Evolutionary conservation across 208 protist genomes (phyloP).

Genomic region (Wallacemonas sp.): DNA sequence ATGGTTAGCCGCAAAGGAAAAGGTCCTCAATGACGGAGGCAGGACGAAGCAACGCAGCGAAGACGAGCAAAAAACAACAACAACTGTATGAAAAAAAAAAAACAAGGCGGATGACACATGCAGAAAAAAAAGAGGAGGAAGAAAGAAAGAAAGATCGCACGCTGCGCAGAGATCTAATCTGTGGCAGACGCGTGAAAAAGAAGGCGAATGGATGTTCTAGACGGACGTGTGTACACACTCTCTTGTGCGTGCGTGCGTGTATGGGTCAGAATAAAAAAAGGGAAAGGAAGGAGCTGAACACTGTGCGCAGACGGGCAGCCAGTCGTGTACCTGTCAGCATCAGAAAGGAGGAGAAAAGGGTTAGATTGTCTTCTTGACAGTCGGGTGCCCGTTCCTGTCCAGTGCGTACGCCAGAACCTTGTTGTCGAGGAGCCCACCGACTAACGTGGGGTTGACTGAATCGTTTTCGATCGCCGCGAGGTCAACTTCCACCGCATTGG

Average conservation of each 20-base stretch:
- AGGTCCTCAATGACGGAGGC: too few species aligned
- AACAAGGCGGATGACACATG: neutral
- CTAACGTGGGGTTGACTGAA: neutral
- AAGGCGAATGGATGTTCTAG: too few species aligned
- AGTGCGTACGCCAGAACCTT: neutral
- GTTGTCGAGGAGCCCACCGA: neutral
- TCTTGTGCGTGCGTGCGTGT: too few species aligned
- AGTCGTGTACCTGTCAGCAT: too few species aligned
- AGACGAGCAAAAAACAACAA: constrained; percentile 16
- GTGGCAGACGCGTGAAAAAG: too few species aligned
- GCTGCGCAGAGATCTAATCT: neutral
- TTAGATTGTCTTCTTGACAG: constrained; percentile 9
- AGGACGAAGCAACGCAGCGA: too few species aligned
- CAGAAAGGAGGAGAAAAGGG: too few species aligned
- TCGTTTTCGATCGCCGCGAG: neutral
- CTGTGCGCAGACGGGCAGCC: too few species aligned
- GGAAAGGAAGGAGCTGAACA: too few species aligned
- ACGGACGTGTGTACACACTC: too few species aligned
- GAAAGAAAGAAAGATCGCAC: neutral
- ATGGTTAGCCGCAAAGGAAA: neutral
- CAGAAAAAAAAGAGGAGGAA: constrained; percentile 9
- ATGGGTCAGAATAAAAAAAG: too few species aligned
- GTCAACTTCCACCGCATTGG: neutral
- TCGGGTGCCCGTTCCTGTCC: neutral
- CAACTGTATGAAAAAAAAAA: constrained; percentile 6